Conservation (phyloP, 202 grass and related monocot genomes). For the Bolboschoenoplectus hybrid region DNA sequence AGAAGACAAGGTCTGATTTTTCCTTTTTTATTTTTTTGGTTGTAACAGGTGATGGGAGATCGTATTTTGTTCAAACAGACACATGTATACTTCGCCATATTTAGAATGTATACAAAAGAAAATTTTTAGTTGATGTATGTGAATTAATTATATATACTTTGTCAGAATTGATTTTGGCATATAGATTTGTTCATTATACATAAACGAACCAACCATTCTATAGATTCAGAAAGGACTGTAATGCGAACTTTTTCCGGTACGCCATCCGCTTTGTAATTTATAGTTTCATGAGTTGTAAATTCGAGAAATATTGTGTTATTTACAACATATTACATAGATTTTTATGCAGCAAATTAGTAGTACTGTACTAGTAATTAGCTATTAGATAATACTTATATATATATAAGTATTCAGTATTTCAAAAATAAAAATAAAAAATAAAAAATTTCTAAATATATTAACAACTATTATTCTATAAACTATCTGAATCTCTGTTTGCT, state of each 20-base stretch:
- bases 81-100: constrained; percentile 10
- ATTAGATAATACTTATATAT: too few species aligned
- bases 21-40: background rate
- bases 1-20: background rate
- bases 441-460: too few species aligned
- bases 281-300: constrained; percentile 8
- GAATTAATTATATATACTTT: background rate
- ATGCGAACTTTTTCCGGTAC: background rate
- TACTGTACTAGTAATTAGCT: background rate
- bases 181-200: constrained; percentile 4
- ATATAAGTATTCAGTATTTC: too few species aligned
- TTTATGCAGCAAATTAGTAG: background rate
- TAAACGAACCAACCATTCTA: background rate
- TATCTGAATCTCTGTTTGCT: too few species aligned
- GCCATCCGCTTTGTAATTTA: background rate
- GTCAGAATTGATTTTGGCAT: constrained; percentile 20
- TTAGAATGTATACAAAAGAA: constrained; percentile 24
- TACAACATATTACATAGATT: background rate
- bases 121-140: background rate
- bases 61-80: constrained; percentile 18
- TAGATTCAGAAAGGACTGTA: background rate
- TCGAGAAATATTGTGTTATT: constrained; percentile 25
- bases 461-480: too few species aligned
- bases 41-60: background rate
- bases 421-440: too few species aligned